Conservation (phyloP, 1,139 yeast genomes). For the Diutina ranongensis region DNA sequence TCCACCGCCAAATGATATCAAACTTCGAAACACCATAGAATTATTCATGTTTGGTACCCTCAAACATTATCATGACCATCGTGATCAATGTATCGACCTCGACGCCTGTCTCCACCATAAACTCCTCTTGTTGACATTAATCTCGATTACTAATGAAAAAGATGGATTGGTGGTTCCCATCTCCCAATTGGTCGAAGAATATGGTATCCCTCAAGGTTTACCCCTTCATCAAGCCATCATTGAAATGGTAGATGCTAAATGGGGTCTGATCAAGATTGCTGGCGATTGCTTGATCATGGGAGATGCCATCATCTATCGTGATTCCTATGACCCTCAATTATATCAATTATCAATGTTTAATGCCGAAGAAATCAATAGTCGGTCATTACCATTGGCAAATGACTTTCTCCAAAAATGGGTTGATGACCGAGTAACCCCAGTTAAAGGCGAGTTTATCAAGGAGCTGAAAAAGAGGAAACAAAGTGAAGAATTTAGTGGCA, state of each 20-base stretch:
- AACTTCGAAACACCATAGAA: background rate
- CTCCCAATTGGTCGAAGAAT: background rate
- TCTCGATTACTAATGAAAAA: background rate
- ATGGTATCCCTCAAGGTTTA: background rate
- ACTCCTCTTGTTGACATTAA: background rate
- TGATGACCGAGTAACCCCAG: background rate
- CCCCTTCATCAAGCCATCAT: background rate
- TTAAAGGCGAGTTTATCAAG: background rate
- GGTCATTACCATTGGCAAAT: background rate
- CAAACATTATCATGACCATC: constrained; percentile 1
- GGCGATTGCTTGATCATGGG: constrained; percentile 3
- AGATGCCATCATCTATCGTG: background rate
- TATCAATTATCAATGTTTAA: background rate
- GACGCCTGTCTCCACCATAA: background rate
- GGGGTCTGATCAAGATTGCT: background rate
- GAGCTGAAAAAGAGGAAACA: background rate
- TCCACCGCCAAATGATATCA: background rate
- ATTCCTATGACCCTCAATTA: background rate
- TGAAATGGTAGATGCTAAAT: background rate
- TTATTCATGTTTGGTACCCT: background rate
- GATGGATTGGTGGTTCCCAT: background rate
- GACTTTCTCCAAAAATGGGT: background rate
- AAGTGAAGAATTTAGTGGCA: background rate
- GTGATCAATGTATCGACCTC: background rate
- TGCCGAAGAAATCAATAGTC: background rate